Conservation (phyloP, 2,329 filamentous ascomycete species). For the Monosporascus sp. region DNA sequence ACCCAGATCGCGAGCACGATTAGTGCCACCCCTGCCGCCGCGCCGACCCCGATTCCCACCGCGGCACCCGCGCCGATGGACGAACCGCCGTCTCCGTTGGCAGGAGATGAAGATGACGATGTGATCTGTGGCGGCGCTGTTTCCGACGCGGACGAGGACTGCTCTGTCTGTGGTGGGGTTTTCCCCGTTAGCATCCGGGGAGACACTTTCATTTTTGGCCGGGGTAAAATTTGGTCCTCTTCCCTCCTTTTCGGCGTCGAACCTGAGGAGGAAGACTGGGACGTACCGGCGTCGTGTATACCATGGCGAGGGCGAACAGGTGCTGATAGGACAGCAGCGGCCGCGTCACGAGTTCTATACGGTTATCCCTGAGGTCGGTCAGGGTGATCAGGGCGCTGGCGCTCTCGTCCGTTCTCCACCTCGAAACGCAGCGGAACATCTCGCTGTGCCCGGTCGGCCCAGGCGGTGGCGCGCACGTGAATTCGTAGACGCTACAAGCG, state of each 20-base stretch:
- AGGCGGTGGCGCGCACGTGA: slow-evolving; percentile 4
- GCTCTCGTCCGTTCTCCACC: neutral
- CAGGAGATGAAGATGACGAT: neutral
- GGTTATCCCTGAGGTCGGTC: slow-evolving; percentile 6
- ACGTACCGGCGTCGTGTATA: slow-evolving; percentile 15
- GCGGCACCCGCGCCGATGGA: slow-evolving; percentile 4
- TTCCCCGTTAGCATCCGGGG: neutral
- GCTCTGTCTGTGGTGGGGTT: neutral
- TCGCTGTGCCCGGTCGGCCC: slow-evolving; percentile 3
- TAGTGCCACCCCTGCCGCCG: slow-evolving; percentile 1
- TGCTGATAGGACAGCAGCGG: slow-evolving; percentile 2
- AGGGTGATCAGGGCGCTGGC: slow-evolving; percentile 1
- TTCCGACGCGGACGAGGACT: neutral
- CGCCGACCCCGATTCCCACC: slow-evolving; percentile 7
- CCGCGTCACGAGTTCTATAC: neutral
- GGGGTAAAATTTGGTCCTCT: neutral
- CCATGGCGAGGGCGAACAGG: slow-evolving; percentile 12
- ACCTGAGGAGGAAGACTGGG: neutral
- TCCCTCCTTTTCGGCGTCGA: neutral
- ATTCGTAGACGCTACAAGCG: slow-evolving; percentile 3
- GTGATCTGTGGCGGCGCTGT: neutral
- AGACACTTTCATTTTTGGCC: neutral
- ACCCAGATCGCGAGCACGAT: slow-evolving; percentile 7
- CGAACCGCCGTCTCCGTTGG: neutral
- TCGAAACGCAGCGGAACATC: slow-evolving; percentile 13